Conservation (phyloP, 257 asterid genomes). For the Solanum medicagineum region DNA sequence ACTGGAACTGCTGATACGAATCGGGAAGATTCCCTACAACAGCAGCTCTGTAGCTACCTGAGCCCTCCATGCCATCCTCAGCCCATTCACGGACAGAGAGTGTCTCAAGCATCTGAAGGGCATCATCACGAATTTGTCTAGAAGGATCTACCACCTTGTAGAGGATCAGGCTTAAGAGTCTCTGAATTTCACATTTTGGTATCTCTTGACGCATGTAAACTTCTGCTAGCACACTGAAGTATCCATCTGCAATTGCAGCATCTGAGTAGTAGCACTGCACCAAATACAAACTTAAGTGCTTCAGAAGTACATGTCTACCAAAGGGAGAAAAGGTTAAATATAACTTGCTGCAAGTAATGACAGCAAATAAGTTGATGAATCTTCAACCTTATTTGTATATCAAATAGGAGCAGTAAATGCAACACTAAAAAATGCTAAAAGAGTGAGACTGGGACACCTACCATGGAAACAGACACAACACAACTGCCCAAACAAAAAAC, state of each 20-base stretch:
- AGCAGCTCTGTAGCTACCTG: constrained; percentile 92
- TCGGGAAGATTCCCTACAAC: constrained; percentile 99
- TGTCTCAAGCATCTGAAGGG: constrained; percentile 99
- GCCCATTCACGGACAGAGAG: constrained; percentile 98
- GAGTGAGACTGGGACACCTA: background rate
- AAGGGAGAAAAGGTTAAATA: background rate
- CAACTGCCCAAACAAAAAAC: background rate
- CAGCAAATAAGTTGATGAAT: background rate
- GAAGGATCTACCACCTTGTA: constrained; percentile 99
- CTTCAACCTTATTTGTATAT: background rate
- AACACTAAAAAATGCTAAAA: background rate
- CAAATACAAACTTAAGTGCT: constrained; percentile 3
- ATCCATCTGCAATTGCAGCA: constrained; percentile 98
- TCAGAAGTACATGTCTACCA: background rate
- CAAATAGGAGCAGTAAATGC: background rate
- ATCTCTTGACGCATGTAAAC: constrained; percentile 99
- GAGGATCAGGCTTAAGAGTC: constrained; percentile 87
- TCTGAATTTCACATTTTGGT: constrained; percentile 97
- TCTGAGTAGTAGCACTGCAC: constrained; percentile 93
- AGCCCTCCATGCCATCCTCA: constrained; percentile 83
- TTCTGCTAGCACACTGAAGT: constrained; percentile 98
- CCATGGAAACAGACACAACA: background rate
- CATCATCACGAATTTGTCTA: constrained; percentile 96
- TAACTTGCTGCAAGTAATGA: background rate
- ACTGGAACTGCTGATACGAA: constrained; percentile 96